Evolutionary conservation across 805 yeast species (phyloP).

Genomic region (Saccharomyces mikatae): DNA sequence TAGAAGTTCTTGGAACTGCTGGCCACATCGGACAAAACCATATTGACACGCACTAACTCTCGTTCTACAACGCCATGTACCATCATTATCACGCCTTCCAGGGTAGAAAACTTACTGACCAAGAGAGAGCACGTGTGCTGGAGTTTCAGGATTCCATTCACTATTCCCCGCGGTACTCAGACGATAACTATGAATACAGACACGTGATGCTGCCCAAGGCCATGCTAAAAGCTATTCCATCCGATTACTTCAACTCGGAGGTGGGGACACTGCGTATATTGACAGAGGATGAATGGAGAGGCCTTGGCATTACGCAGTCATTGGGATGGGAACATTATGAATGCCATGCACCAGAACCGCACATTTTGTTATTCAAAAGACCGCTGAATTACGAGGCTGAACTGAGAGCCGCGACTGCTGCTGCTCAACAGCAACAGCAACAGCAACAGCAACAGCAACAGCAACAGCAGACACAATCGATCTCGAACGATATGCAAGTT

Average conservation of each 20-base stretch:
- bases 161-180: conserved; percentile 85
- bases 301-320: conserved; percentile 93
- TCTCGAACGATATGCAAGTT: neutral
- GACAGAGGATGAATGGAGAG: conserved; percentile 97
- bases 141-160: conserved; percentile 93
- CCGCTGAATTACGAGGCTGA: conserved; percentile 46
- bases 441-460: conserved; percentile 15
- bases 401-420: conserved; percentile 27
- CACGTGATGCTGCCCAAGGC: conserved; percentile 96
- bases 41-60: neutral
- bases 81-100: conserved; percentile 30
- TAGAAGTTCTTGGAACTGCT: neutral
- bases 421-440: conserved; percentile 21
- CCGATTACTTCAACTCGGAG: conserved; percentile 86
- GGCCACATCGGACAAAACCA: neutral
- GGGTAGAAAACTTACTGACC: conserved; percentile 65
- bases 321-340: conserved; percentile 98
- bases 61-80: conserved; percentile 15
- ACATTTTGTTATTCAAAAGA: conserved; percentile 79
- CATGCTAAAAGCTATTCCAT: conserved; percentile 88
- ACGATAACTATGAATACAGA: conserved; percentile 85
- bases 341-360: conserved; percentile 98
- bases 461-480: conserved; percentile 7
- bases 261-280: conserved; percentile 89
- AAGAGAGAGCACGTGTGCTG: conserved; percentile 76